Evolutionary conservation across 805 yeast species (phyloP), one percentile per base, ranked within the genome.

Genomic region (Suhomyces vadensis): DNA sequence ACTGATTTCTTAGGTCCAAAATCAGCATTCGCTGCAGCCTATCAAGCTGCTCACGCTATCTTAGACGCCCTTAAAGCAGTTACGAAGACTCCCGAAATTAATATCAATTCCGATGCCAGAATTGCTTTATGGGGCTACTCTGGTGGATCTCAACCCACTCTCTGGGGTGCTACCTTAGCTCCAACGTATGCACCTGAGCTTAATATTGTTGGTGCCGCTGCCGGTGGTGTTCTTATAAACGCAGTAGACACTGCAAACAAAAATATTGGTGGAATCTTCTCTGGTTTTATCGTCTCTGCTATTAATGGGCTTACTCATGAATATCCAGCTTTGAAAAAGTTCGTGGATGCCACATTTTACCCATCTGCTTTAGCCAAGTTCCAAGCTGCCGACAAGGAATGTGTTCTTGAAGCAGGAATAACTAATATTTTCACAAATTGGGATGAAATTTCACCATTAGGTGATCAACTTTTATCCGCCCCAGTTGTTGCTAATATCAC

Each of bases 81-180:
- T 1, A 51, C 67, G 25, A 27, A 44, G 3, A 36, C 56, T 11
- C 46, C 43, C 1, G 42, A 52, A 16, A 16, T 43, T 21, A 51
- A 65, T 1, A 31, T 61, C 14, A 33, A 44, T 11, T n/a, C 44
- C 5, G 51, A 55, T 31, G 61, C 69, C 2, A 25, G 46, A 11
- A 46, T 52, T 5, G 48, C 44, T 2, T 22, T 68, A 38, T 65
- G 65, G 65, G 74, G 74, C 1, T 69, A 62, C 42, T 63, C 70
- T 4, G 74, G 74, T n/a, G 73, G 73, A 10, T 55, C 69, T 1
- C 44, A 67, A 22, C 69, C 73, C 7, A 41, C 65, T 11, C 61
- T 67, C 3, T 69, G 73, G 73, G 72, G 72, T n/a, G 62, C 67
- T 3, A 55, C 62, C 6, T 50, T 65, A 19, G 72, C 65, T 46